Evolutionary conservation across 176 grass and related monocot genomes (phyloP).

Genomic region (Alloteropsis semialata): DNA sequence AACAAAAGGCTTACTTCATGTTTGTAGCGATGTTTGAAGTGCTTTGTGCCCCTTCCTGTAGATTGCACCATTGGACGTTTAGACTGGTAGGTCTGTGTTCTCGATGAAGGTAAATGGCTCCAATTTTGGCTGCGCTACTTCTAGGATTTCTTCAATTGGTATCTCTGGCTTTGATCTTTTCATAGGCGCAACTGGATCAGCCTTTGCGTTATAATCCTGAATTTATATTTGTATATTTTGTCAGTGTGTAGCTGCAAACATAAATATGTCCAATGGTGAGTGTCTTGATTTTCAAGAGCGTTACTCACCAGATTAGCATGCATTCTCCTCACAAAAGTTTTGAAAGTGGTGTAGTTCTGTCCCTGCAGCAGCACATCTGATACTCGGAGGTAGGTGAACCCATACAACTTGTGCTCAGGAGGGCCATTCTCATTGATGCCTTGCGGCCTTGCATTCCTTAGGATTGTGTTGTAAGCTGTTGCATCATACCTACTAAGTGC

Average conservation of each 20-base stretch:
- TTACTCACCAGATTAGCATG: conserved; percentile 81
- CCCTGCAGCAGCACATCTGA: conserved; percentile 62
- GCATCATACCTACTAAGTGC: conserved; percentile 70
- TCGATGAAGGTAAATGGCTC: conserved; percentile 52
- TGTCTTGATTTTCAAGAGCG: background rate
- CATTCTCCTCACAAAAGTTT: conserved; percentile 83
- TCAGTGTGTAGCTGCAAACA: background rate
- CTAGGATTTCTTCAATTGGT: conserved; percentile 44
- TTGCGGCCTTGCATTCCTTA: conserved; percentile 68
- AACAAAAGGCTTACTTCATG: conserved; percentile 5
- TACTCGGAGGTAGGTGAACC: conserved; percentile 84
- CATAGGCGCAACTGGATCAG: conserved; percentile 43
- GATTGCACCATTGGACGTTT: conserved; percentile 9
- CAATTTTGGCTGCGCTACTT: conserved; percentile 44
- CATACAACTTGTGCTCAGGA: conserved; percentile 52
- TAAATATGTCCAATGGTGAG: background rate
- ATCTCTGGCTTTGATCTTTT: conserved; percentile 60
- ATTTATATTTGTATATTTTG: background rate
- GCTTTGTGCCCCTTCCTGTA: background rate
- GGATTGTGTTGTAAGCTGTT: conserved; percentile 80
- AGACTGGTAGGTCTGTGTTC: conserved; percentile 55
- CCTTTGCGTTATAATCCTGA: conserved; percentile 45
- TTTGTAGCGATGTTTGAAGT: background rate
- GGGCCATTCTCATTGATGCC: conserved; percentile 54
- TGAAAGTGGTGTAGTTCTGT: conserved; percentile 69